Evolutionary conservation across 2,329 filamentous ascomycete genomes (phyloP), one percentile per base, ranked within the genome.

Genomic region (Diaporthe helianthi): DNA sequence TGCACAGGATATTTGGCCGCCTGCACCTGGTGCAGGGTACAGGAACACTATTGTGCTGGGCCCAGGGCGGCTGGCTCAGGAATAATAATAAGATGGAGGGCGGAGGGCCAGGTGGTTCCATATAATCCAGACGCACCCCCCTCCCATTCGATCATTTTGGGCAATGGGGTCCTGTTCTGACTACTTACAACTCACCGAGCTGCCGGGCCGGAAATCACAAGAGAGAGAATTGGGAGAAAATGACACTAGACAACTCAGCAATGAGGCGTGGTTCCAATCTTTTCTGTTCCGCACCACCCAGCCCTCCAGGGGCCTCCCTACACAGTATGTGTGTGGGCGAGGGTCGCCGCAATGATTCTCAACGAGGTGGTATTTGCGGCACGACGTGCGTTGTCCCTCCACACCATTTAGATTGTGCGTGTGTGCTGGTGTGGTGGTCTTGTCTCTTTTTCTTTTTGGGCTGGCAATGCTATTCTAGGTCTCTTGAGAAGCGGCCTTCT

Each of bases 1-100:
- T 65, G 69, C 69, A 68, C 65, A 68, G 69, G 67, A 69, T 54
- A 69, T 66, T 61, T 71, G 61, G 69, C 69, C 69, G 69, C 65
- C 64, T 71, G 69, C 69, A 71, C 69, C 47, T 64, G 22, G 15
- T 71, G 61, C 67, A 71, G 68, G 41, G 53, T 69, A 69, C 69
- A 69, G 69, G 53, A 64, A n/a, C 69, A 54, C 69, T 71, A 71
- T 67, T 71, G 69, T 55, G 44, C 69, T 63, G 52, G 69, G n/a
- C n/a, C n/a, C n/a, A n/a, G n/a, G n/a, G 67, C 68, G 67, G 41
- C 44, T 49, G 52, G 58, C 65, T 51, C 64, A 63, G 60, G 46
- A 38, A 38, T 38, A 17, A 47, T 38, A 38, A 38, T 38, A 17
- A 47, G 19, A 47, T 61, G 58, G 41, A 47, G 41, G 58, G n/a